Conservation (phyloP, 192 early-diverging fungal genomes). For the Coemansia sp. region DNA sequence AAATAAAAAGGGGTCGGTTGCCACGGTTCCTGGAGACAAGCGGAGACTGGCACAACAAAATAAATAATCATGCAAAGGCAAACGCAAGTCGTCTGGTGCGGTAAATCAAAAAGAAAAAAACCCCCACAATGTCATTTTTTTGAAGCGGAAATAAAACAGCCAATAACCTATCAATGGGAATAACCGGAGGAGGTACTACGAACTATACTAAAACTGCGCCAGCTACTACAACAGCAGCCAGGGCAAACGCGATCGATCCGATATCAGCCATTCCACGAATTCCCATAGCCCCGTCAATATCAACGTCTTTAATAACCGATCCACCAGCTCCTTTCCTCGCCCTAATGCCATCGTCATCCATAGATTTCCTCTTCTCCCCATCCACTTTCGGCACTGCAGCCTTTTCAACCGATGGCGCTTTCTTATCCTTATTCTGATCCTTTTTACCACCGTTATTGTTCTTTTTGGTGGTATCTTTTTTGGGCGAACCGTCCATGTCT, state of each 20-base stretch:
- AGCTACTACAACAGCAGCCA: background rate
- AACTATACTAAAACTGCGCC: background rate
- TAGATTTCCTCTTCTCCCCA: background rate
- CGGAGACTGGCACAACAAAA: too few relatives aligned
- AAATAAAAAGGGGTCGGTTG: too few relatives aligned
- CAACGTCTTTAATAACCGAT: constrained; percentile 13
- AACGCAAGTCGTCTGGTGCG: too few relatives aligned
- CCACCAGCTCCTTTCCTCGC: constrained; percentile 5
- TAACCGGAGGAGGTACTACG: background rate
- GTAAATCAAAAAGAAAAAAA: too few relatives aligned
- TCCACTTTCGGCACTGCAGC: background rate
- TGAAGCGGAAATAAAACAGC: too few relatives aligned
- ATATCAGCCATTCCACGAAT: background rate
- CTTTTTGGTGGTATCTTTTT: constrained; percentile 1
- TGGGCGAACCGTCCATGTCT: constrained; percentile 11
- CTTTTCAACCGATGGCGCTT: background rate
- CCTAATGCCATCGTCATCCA: background rate
- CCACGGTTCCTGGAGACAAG: too few relatives aligned
- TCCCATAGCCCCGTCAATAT: constrained; percentile 21
- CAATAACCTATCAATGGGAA: too few relatives aligned
- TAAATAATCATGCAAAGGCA: too few relatives aligned
- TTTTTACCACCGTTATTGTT: background rate
- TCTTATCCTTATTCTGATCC: too few relatives aligned
- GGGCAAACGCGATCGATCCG: constrained; percentile 8
- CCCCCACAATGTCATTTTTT: too few relatives aligned